Percentiles rank a stretch among this genome's conserved stretches.
phyloP scores from a whole-genome alignment of 208 protist species.

The Leishmania aethiopica region DNA sequence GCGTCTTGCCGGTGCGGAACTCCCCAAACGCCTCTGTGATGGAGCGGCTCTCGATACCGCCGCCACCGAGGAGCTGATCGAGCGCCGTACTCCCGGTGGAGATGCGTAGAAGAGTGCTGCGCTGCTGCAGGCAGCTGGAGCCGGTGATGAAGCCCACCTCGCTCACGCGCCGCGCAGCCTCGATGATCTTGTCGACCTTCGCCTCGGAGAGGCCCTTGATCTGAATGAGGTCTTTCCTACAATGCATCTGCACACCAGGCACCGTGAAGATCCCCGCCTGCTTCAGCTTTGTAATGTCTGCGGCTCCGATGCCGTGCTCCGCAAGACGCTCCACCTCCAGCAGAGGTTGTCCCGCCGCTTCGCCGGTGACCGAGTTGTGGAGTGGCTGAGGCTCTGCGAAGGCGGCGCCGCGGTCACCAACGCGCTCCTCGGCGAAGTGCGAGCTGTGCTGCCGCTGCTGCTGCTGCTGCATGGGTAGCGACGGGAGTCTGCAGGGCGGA shows the following conservation, averaged over 20 bases:
- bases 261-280: conserved; percentile 92
- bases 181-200: conserved; percentile 98
- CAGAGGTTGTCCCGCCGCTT: conserved; percentile 45
- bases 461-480: not conserved
- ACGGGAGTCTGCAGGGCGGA: not conserved
- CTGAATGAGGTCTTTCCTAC: conserved; percentile 84
- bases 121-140: conserved; percentile 83
- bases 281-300: conserved; percentile 91
- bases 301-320: conserved; percentile 88
- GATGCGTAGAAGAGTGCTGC: conserved; percentile 88
- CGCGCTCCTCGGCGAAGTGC: conserved; percentile 1
- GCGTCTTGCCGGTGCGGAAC: conserved; percentile 99
- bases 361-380: conserved; percentile 25
- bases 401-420: conserved; percentile 16
- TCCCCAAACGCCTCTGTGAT: conserved; percentile 99
- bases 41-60: conserved; percentile 96
- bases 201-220: conserved; percentile 98
- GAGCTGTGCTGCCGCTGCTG: not conserved
- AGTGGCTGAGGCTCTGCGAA: conserved; percentile 17
- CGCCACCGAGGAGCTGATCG: conserved; percentile 94
- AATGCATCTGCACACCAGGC: conserved; percentile 92
- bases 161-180: conserved; percentile 92
- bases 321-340: conserved; percentile 90
- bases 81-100: conserved; percentile 95
- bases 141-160: conserved; percentile 91